phyloP scores from a whole-genome alignment of 139 green algal species.

The Deuterostichococcus epilithicus region DNA sequence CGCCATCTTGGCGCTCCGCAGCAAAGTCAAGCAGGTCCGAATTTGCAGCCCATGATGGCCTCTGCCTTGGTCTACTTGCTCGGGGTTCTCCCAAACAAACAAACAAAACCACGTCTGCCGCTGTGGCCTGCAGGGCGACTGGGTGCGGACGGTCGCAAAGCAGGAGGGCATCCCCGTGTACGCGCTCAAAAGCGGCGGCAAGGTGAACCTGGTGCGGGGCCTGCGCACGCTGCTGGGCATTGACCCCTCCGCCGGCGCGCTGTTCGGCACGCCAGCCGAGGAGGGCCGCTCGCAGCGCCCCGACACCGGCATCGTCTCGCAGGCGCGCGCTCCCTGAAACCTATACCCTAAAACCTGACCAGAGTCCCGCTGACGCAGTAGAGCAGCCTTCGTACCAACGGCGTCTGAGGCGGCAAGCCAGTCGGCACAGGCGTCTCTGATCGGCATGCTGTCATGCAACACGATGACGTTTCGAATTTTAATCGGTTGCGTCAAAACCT shows the following conservation, averaged over 20 bases:
- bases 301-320: slow-evolving; percentile 6
- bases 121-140: slow-evolving; percentile 2
- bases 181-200: slow-evolving; percentile 46
- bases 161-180: slow-evolving; percentile 59
- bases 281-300: slow-evolving; percentile 8
- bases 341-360: too few relatives aligned
- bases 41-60: too few relatives aligned
- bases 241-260: slow-evolving; percentile 50
- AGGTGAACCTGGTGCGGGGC: slow-evolving; percentile 44
- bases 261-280: slow-evolving; percentile 17
- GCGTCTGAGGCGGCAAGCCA: too few relatives aligned
- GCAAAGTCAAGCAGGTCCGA: slow-evolving; percentile 32
- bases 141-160: slow-evolving; percentile 17
- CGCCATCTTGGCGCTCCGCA: slow-evolving; percentile 61
- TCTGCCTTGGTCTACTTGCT: too few relatives aligned
- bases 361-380: too few relatives aligned
- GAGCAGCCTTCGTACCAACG: too few relatives aligned
- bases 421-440: too few relatives aligned
- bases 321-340: background rate
- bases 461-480: too few relatives aligned
- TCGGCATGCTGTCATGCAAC: too few relatives aligned
- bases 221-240: slow-evolving; percentile 62
- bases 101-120: slow-evolving; percentile 24
- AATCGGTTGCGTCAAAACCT: background rate
- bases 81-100: background rate